These are phyloP conservation scores for Elsinoe batatas DNA, from an alignment of 2,329 filamentous ascomycete genomes.

Conservation along the genomic window DNA sequence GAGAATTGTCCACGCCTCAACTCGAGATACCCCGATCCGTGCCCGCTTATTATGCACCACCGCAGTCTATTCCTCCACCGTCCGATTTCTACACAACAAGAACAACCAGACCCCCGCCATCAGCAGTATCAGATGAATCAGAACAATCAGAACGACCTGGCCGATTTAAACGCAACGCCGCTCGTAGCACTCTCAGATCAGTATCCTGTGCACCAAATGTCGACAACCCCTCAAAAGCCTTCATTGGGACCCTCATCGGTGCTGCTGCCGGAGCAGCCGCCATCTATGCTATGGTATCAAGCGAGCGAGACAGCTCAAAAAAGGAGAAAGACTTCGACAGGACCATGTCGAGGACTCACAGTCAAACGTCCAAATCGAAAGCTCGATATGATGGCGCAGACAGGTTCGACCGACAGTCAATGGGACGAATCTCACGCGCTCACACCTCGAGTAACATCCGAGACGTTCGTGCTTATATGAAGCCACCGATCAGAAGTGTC, in stretches of 20 bases:
- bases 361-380: slow-evolving; percentile 16
- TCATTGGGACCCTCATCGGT: slow-evolving; percentile 64
- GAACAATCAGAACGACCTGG: neutral
- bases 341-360: slow-evolving; percentile 18
- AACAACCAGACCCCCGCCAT: neutral
- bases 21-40: neutral
- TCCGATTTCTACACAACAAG: neutral
- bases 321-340: slow-evolving; percentile 32
- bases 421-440: slow-evolving; percentile 1
- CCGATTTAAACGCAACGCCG: neutral
- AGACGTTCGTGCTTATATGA: slow-evolving; percentile 4
- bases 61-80: neutral
- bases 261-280: slow-evolving; percentile 68
- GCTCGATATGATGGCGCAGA: neutral
- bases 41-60: neutral
- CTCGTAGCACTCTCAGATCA: neutral
- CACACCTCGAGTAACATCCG: slow-evolving; percentile 11
- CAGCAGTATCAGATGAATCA: neutral
- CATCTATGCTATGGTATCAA: slow-evolving; percentile 63
- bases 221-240: slow-evolving; percentile 21
- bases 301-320: slow-evolving; percentile 41
- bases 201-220: slow-evolving; percentile 22
- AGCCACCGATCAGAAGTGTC: neutral
- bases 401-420: slow-evolving; percentile 2
- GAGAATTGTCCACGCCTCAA: neutral